Evolutionary conservation across 2,329 filamentous ascomycete genomes (phyloP).

Genomic region (Passalora sequoiae): DNA sequence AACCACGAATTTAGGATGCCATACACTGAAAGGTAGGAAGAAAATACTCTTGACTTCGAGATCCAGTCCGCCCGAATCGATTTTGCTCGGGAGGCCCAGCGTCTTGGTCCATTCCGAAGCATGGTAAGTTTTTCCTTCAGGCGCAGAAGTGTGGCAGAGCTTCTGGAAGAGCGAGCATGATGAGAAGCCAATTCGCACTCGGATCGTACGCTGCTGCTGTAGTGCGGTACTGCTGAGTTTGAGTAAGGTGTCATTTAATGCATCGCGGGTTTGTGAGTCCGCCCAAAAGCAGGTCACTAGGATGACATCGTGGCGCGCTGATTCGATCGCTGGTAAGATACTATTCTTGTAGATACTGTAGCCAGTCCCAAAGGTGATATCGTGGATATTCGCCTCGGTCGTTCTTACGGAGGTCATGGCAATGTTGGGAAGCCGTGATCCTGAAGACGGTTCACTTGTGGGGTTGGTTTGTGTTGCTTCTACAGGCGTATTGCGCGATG

Average conservation of each 20-base stretch:
- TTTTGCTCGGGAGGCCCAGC: slow-evolving; percentile 59
- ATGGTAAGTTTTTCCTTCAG: slow-evolving; percentile 58
- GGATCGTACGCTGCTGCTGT: slow-evolving; percentile 40
- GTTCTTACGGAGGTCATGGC: too few relatives aligned
- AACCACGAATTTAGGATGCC: slow-evolving; percentile 80
- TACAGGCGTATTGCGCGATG: too few relatives aligned
- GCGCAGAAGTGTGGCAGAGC: slow-evolving; percentile 63
- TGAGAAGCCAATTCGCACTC: slow-evolving; percentile 71
- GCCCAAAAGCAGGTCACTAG: slow-evolving; percentile 84
- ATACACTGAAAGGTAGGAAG: slow-evolving; percentile 74
- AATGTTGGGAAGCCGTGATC: too few relatives aligned
- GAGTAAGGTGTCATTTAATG: slow-evolving; percentile 54
- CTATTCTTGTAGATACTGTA: slow-evolving; percentile 37
- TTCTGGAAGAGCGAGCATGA: slow-evolving; percentile 69
- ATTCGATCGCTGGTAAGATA: slow-evolving; percentile 57
- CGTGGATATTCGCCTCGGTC: slow-evolving; percentile 28
- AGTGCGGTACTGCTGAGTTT: slow-evolving; percentile 52
- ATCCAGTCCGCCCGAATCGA: slow-evolving; percentile 56
- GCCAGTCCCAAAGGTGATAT: slow-evolving; percentile 43
- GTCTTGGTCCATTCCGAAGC: slow-evolving; percentile 54
- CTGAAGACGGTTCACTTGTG: too few relatives aligned
- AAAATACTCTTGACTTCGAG: slow-evolving; percentile 72
- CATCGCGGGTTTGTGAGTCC: slow-evolving; percentile 55
- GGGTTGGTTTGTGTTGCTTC: too few relatives aligned
- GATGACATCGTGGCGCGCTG: slow-evolving; percentile 60